A percentile compares a stretch with the other conserved stretches of the same genome.
Evolutionary conservation across 176 grass and related monocot genomes (phyloP).

Genomic region (Carex scoparia): DNA sequence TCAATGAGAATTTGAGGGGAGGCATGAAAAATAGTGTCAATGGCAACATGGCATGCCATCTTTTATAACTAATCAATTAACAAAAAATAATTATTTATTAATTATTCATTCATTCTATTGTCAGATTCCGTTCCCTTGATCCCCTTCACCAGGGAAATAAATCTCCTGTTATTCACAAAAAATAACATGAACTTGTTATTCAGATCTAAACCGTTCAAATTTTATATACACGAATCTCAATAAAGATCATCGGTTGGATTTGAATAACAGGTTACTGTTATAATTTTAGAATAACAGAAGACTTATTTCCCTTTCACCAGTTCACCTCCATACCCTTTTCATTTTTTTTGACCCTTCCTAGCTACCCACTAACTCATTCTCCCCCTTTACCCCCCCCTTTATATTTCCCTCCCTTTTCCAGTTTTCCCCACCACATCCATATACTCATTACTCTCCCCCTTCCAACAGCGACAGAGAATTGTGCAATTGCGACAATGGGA

Average conservation of each 20-base stretch:
- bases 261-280: no score
- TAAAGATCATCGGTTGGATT: no score
- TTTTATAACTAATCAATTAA: not conserved
- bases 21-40: not conserved
- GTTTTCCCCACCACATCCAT: conserved; percentile 19
- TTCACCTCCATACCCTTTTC: not conserved
- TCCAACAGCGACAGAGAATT: conserved; percentile 14
- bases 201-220: no score
- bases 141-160: not conserved
- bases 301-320: no score
- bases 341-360: conserved; percentile 44
- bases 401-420: conserved; percentile 30
- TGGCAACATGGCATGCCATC: not conserved
- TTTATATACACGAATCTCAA: no score
- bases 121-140: conserved; percentile 18
- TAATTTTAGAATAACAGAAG: no score
- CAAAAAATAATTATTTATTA: not conserved
- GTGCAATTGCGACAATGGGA: conserved; percentile 46
- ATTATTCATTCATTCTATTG: not conserved
- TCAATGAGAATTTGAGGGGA: not conserved
- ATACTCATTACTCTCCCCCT: not conserved
- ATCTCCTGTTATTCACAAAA: no score
- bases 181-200: no score
- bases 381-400: conserved; percentile 16
- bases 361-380: not conserved